These are phyloP conservation scores for Salvia rosmarinus DNA, from an alignment of 257 asterid species.

Conservation along the genomic window DNA sequence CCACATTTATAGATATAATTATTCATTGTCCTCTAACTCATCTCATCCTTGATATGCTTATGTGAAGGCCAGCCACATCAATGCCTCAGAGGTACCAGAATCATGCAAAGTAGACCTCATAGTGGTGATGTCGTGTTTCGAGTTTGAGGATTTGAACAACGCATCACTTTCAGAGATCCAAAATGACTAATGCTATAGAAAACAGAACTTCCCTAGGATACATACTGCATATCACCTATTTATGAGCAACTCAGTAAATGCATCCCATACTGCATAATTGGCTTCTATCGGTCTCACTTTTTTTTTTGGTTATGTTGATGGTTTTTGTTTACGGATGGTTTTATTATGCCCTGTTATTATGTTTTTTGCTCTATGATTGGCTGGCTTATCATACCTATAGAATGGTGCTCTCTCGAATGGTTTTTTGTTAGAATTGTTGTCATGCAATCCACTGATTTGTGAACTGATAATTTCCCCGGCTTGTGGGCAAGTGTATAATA, in stretches of 20 bases:
- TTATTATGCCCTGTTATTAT: slow-evolving; percentile 27
- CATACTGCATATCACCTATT: too few relatives aligned
- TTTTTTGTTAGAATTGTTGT: slow-evolving; percentile 13
- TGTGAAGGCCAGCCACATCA: slow-evolving; percentile 3
- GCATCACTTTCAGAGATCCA: slow-evolving; percentile 22
- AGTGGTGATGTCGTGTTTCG: neutral
- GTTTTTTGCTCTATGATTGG: slow-evolving; percentile 30
- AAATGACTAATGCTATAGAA: too few relatives aligned
- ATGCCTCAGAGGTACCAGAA: neutral
- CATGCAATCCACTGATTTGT: slow-evolving; percentile 39
- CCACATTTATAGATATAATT: neutral
- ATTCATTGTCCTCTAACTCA: neutral
- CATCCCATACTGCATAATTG: too few relatives aligned
- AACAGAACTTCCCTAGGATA: too few relatives aligned
- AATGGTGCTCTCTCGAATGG: slow-evolving; percentile 15
- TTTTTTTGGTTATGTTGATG: too few relatives aligned
- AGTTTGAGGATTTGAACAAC: slow-evolving; percentile 1
- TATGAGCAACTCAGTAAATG: too few relatives aligned
- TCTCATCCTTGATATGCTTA: neutral
- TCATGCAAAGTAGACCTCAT: neutral
- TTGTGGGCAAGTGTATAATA: slow-evolving; percentile 33
- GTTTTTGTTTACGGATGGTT: slow-evolving; percentile 29
- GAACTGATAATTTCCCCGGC: slow-evolving; percentile 21
- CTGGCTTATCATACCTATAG: slow-evolving; percentile 32
- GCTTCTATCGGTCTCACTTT: too few relatives aligned